Evolutionary conservation across 495 filamentous ascomycete species (phyloP).

Genomic region (Jackrogersella minutella): DNA sequence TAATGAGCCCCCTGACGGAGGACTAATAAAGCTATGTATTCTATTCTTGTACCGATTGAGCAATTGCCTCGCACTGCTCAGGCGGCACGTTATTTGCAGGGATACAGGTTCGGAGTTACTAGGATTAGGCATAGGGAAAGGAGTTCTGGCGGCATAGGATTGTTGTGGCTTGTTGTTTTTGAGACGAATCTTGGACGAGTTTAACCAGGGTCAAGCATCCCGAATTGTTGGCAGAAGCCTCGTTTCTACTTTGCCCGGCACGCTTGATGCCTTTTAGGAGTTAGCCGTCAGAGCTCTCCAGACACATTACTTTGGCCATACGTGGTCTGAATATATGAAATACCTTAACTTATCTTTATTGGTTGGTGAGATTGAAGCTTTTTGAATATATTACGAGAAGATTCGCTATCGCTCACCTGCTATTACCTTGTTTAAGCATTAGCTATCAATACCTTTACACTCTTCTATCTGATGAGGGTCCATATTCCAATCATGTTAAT

Average conservation of each 20-base stretch:
- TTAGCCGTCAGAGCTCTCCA: conserved; percentile 2
- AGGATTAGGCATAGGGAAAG: conserved; percentile 21
- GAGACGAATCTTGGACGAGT: conserved; percentile 9
- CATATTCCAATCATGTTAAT: too few species aligned
- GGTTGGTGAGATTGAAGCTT: neutral
- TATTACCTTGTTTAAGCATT: too few species aligned
- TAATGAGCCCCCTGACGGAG: conserved; percentile 60
- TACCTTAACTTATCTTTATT: neutral
- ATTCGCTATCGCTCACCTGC: too few species aligned
- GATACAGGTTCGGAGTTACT: conserved; percentile 34
- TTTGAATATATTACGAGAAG: too few species aligned
- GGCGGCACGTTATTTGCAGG: conserved; percentile 17
- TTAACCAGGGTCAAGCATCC: conserved; percentile 18
- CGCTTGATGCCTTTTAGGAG: conserved; percentile 11
- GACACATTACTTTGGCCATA: conserved; percentile 11
- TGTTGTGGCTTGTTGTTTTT: conserved; percentile 2
- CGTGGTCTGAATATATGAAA: conserved; percentile 20
- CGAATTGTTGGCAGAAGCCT: conserved; percentile 6
- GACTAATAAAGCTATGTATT: conserved; percentile 36
- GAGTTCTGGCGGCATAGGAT: conserved; percentile 25
- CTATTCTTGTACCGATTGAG: conserved; percentile 32
- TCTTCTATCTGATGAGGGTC: too few species aligned
- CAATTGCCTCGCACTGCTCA: conserved; percentile 12
- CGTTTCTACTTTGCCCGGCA: neutral
- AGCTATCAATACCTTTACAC: too few species aligned